A percentile compares a stretch with the other conserved stretches of the same genome.
phyloP scores from a whole-genome alignment of 768 basidiomycete species.

The Tulasnella sp. region DNA sequence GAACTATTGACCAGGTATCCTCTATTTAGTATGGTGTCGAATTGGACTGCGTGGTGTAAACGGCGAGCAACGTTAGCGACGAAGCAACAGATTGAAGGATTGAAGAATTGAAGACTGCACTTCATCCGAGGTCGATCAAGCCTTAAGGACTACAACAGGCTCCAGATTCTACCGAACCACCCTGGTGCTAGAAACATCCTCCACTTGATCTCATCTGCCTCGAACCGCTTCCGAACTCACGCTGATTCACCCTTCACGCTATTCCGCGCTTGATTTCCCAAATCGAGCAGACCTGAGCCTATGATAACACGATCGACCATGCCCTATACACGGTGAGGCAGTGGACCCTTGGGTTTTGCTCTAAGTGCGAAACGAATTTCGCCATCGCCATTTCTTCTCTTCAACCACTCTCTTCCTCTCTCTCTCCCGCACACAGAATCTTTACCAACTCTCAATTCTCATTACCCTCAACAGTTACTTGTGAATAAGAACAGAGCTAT shows the following conservation, averaged over 20 bases:
- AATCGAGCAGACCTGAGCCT: background rate
- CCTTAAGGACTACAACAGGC: background rate
- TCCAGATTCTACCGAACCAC: background rate
- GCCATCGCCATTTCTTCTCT: background rate
- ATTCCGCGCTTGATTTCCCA: background rate
- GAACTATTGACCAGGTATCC: too few species aligned
- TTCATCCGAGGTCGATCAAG: too few species aligned
- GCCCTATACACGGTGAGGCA: background rate
- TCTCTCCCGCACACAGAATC: too few species aligned
- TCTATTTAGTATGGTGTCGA: too few species aligned
- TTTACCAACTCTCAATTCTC: too few species aligned
- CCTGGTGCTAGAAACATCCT: background rate
- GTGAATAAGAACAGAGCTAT: too few species aligned
- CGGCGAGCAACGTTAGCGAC: background rate
- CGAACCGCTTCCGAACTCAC: background rate
- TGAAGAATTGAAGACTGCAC: too few species aligned
- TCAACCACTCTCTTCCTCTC: too few species aligned
- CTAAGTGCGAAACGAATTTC: background rate
- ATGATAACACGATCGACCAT: background rate
- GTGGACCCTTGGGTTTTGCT: background rate
- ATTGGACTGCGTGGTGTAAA: too few species aligned
- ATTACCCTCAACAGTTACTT: too few species aligned
- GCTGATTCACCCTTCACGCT: background rate
- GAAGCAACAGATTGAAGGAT: background rate
- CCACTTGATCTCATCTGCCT: background rate